These are phyloP conservation scores for barrel medic (Medicago truncatula) DNA, from an alignment of 306 rosid genomes.

Conservation along the genomic window MtrunA17r5.0-ANR NC_053043.1:44864501-44865000, in stretches of 20 bases:
- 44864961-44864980: conserved; percentile 90
- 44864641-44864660: conserved; percentile 16
- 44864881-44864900: conserved; percentile 69
- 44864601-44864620: conserved; percentile 5
- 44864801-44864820: conserved; percentile 19
- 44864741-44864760: conserved; percentile 15
- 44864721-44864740: background rate
- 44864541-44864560: no score
- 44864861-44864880: conserved; percentile 27
- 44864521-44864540: no score
- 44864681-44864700: no score
- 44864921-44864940: conserved; percentile 88
- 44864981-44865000: conserved; percentile 97
- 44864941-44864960: conserved; percentile 89
- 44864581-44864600: background rate
- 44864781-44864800: conserved; percentile 24
- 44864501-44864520: no score
- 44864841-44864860: conserved; percentile 29
- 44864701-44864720: no score
- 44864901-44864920: conserved; percentile 99
- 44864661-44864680: no score
- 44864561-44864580: background rate
- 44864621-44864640: background rate
- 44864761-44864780: conserved; percentile 27
- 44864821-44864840: conserved; percentile 26